Evolutionary conservation across 768 basidiomycete species (phyloP), one percentile per base, ranked within the genome.

Genomic region (Suillus occidentalis): DNA sequence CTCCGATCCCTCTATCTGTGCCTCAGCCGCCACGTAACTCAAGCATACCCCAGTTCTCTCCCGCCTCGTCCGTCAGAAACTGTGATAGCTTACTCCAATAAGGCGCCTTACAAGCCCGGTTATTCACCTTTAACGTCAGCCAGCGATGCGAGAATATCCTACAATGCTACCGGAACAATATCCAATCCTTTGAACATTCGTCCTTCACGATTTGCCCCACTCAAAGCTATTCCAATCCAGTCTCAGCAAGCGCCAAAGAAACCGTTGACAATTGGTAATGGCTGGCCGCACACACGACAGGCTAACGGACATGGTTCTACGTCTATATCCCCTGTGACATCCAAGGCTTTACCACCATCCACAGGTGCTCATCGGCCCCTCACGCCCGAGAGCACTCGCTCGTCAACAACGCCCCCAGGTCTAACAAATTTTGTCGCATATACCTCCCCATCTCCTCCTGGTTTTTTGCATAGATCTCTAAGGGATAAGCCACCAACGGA

Each of bases 181-280:
- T 80, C 78, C 0, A 89, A 89, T 70, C 86, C 87, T 28, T 72
- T 88, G 47, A 80, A 78, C 56, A 88, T 89, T 61, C 78, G 81
- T 31, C 85, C 87, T 16, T 84, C 86, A 16, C 69, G 71, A 57
- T 60, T 56, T 39, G 58, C 65, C n/a, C 74, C 63, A 8, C 66
- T 59, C 40, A 59, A 59, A 62, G 61, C 55, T 10, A 62, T 61
- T 4, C 64, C 61, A 20, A 42, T 67, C n/a, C 68, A 67, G 28
- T 61, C 65, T 22, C 63, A 69, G 60, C 58, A 58, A 20, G 60
- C 65, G 31, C 61, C 73, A 1, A 81, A 77, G 71, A 82, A 79
- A 66, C 79, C 77, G 47, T 47, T 49, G 56, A 71, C 85, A 2
- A 81, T 86, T 12, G 85, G 85, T 13, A 77, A 76, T 52, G 81